Conservation (phyloP, 2,329 filamentous ascomycete genomes). For the Cladophialophora immunda region DNA sequence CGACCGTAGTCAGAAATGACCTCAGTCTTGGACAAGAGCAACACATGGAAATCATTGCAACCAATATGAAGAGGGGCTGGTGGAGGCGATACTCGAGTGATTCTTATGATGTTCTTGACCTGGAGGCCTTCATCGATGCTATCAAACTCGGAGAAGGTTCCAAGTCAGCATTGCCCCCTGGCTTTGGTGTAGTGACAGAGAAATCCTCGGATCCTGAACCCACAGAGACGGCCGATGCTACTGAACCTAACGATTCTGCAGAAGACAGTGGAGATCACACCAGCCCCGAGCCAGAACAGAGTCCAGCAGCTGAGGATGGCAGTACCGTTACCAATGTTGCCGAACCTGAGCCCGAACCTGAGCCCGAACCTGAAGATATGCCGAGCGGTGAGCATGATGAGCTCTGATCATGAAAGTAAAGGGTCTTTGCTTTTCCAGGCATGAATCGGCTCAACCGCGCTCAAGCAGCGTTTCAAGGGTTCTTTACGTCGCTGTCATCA, state of each 20-base stretch:
- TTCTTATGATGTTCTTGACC: conserved; percentile 64
- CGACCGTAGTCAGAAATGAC: conserved; percentile 63
- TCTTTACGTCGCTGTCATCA: neutral
- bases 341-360: conserved; percentile 12
- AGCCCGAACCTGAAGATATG: conserved; percentile 24
- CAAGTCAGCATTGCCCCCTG: conserved; percentile 77
- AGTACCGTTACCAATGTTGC: conserved; percentile 10
- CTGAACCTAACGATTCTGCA: conserved; percentile 13
- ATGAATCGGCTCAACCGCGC: neutral
- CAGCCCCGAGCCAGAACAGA: conserved; percentile 21
- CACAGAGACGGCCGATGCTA: neutral
- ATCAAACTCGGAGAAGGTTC: conserved; percentile 87
- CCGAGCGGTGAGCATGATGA: conserved; percentile 33
- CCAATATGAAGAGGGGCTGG: conserved; percentile 88
- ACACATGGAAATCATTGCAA: conserved; percentile 76
- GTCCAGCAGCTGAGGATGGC: conserved; percentile 4
- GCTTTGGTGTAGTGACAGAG: conserved; percentile 57
- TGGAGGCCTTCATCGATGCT: conserved; percentile 90
- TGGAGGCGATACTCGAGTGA: conserved; percentile 74
- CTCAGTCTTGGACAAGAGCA: conserved; percentile 66
- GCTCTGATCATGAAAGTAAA: conserved; percentile 24
- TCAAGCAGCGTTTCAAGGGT: neutral
- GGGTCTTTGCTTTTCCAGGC: neutral
- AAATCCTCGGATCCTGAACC: conserved; percentile 19
- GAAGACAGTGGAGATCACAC: conserved; percentile 33